Evolutionary conservation across 208 protist genomes (phyloP).

Genomic region (Phytomonas sp.): DNA sequence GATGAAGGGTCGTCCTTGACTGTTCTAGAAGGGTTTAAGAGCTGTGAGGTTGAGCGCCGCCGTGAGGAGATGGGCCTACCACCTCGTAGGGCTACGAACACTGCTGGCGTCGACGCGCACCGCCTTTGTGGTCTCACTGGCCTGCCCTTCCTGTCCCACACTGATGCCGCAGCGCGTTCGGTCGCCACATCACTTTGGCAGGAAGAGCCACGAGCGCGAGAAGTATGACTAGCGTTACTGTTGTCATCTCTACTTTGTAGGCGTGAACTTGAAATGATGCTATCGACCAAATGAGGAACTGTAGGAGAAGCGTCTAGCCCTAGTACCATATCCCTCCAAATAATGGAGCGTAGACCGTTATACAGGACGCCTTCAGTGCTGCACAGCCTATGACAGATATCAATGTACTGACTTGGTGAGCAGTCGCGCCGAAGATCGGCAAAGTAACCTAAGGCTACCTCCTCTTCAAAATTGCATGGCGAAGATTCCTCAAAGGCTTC

Average conservation of each 20-base stretch:
- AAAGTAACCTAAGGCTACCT: not conserved
- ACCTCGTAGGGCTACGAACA: not conserved
- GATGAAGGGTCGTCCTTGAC: not conserved
- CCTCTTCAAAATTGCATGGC: not conserved
- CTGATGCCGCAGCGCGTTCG: not conserved
- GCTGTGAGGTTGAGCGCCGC: not conserved
- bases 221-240: not conserved
- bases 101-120: not conserved
- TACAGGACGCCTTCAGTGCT: constrained; percentile 23
- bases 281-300: constrained; percentile 34
- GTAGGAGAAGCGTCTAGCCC: constrained; percentile 12
- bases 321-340: constrained; percentile 48
- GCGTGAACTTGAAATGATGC: constrained; percentile 14
- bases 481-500: not conserved
- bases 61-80: not conserved
- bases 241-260: not conserved
- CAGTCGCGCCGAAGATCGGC: not conserved
- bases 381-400: constrained; percentile 25
- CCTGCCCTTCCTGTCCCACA: not conserved
- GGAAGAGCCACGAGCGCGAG: not conserved
- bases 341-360: constrained; percentile 32
- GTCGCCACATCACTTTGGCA: not conserved
- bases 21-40: not conserved
- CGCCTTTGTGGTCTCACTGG: not conserved
- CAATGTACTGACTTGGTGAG: constrained; percentile 20